Percentiles rank a stretch among this genome's conserved stretches.
phyloP scores from a whole-genome alignment of 2,329 filamentous ascomycete species.

The Blastomyces silverae region DNA sequence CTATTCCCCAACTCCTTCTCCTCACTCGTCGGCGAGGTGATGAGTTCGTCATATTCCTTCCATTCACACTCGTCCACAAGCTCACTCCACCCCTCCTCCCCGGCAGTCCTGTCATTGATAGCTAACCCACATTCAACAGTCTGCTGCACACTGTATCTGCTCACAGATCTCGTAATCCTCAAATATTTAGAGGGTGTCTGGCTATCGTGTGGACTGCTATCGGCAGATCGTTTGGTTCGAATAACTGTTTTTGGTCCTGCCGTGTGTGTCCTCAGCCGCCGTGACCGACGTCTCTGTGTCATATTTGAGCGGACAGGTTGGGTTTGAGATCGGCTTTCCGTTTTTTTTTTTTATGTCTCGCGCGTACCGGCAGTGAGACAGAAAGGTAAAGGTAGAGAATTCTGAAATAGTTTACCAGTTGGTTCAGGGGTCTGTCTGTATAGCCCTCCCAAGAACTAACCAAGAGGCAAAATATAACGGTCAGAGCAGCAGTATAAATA shows the following conservation, averaged over 20 bases:
- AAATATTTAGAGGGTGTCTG: background rate
- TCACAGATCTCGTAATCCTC: background rate
- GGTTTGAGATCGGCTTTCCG: background rate
- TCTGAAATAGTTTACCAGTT: background rate
- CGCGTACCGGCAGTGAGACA: background rate
- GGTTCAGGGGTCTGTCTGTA: background rate
- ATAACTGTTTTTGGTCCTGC: background rate
- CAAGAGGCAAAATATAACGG: too few relatives aligned
- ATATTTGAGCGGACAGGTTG: background rate
- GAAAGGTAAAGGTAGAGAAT: background rate
- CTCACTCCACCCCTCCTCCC: background rate
- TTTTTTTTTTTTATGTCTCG: background rate
- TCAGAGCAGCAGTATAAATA: background rate
- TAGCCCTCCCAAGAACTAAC: too few relatives aligned
- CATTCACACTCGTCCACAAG: background rate
- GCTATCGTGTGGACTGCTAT: background rate
- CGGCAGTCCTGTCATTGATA: background rate
- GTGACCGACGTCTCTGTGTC: background rate
- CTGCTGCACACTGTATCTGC: background rate
- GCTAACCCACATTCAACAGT: background rate
- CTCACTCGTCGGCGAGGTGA: background rate
- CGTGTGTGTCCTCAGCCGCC: background rate
- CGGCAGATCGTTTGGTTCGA: background rate
- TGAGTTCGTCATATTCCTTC: background rate
- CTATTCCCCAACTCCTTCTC: background rate